These are phyloP conservation scores for Candida ponderosae DNA, from an alignment of 805 yeast species.

Conservation along the genomic window DNA sequence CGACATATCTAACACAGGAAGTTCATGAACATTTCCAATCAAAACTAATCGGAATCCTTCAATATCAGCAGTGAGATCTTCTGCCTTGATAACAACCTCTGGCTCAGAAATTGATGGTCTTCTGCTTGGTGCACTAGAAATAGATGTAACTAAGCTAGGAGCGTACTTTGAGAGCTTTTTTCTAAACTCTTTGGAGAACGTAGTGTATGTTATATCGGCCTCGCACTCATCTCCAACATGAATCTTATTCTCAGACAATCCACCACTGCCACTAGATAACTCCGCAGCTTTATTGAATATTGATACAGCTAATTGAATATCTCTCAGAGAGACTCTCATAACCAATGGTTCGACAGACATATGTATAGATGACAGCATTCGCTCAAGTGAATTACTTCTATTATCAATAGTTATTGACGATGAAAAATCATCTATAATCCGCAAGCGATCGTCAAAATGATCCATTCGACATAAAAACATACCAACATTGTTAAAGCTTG, in stretches of 20 bases:
- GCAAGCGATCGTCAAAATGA: conserved; percentile 48
- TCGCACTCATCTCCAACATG: conserved; percentile 10
- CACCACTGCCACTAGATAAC: conserved; percentile 27
- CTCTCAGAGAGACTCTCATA: conserved; percentile 77
- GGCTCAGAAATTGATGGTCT: conserved; percentile 17
- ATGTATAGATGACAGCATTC: conserved; percentile 55
- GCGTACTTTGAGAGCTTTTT: conserved; percentile 56
- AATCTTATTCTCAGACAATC: conserved; percentile 14
- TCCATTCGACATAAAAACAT: conserved; percentile 80
- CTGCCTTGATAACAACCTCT: conserved; percentile 52
- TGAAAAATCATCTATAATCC: conserved; percentile 87
- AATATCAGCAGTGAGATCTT: conserved; percentile 53
- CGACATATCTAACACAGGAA: conserved; percentile 77
- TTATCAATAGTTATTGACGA: conserved; percentile 66
- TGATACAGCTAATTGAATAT: conserved; percentile 69
- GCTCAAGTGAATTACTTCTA: conserved; percentile 52
- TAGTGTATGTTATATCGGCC: conserved; percentile 15
- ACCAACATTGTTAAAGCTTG: conserved; percentile 74
- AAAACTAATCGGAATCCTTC: conserved; percentile 77
- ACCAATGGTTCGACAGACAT: conserved; percentile 74
- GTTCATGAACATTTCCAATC: conserved; percentile 85
- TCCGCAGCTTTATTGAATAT: conserved; percentile 69
- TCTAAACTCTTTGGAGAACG: conserved; percentile 58
- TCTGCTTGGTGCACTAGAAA: conserved; percentile 26
- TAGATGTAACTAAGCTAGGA: conserved; percentile 52